Evolutionary conservation across 805 yeast genomes (phyloP).

Genomic region (Kodamaea nitidulidarum): DNA sequence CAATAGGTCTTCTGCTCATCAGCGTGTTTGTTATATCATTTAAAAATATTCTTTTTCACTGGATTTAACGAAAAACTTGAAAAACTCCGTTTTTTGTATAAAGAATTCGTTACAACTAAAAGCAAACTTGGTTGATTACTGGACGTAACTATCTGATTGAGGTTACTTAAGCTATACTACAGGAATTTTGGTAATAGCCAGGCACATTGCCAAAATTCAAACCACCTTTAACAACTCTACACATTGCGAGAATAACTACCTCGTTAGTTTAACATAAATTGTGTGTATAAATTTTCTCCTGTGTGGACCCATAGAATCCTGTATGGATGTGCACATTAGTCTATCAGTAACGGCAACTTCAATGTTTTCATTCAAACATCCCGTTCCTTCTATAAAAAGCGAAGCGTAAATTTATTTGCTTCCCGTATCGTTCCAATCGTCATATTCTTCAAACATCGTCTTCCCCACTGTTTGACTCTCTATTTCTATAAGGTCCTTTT

Average conservation of each 20-base stretch:
- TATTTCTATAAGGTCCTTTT: conserved; percentile 3
- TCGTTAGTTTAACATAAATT: conserved; percentile 6
- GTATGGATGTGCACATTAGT: conserved; percentile 4
- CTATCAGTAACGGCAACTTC: conserved; percentile 6
- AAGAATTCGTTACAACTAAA: no score
- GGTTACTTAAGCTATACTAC: no score
- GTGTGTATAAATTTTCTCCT: conserved; percentile 8
- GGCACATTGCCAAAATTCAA: no score
- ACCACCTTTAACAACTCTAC: background rate
- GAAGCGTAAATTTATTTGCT: background rate
- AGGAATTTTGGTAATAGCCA: no score
- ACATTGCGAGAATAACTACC: background rate
- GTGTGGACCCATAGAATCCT: background rate
- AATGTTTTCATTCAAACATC: conserved; percentile 2
- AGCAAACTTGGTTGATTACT: no score
- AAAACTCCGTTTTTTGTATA: no score
- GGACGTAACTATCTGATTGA: no score
- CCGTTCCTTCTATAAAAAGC: conserved; percentile 1
- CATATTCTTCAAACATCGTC: background rate
- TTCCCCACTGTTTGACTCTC: background rate
- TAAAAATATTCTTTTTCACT: no score
- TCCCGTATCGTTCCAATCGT: background rate
- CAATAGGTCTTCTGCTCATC: conserved; percentile 19
- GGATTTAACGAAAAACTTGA: no score
- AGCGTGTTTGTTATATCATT: no score